Percentiles rank a stretch among this genome's conserved stretches.
Evolutionary conservation across 2,329 filamentous ascomycete genomes (phyloP).

Genomic region (Diaporthe vexans): DNA sequence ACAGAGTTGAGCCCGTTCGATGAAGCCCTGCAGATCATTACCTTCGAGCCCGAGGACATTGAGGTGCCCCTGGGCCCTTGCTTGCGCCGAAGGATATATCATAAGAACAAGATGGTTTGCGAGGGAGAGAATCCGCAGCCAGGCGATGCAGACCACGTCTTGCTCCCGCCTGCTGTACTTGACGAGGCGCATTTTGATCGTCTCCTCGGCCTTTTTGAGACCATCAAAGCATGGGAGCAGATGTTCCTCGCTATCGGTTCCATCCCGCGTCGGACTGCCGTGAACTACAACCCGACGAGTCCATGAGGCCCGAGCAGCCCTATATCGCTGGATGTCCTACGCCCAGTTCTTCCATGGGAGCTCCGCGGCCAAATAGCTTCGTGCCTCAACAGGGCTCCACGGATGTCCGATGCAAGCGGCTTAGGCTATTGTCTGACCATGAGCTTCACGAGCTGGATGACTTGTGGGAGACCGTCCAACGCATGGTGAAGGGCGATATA

Average conservation of each 20-base stretch:
- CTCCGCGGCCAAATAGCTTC: conserved; percentile 47
- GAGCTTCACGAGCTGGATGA: conserved; percentile 62
- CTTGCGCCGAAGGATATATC: conserved; percentile 55
- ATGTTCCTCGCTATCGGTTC: conserved; percentile 55
- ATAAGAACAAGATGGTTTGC: conserved; percentile 55
- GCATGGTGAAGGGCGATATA: conserved; percentile 60
- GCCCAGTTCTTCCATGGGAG: conserved; percentile 66
- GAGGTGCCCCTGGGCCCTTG: conserved; percentile 51
- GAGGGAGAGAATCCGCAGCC: conserved; percentile 23
- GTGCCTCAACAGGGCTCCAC: conserved; percentile 40
- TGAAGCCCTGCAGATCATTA: conserved; percentile 62
- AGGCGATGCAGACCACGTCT: background rate
- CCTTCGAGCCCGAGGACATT: conserved; percentile 56
- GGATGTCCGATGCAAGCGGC: conserved; percentile 58
- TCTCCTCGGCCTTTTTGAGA: conserved; percentile 51
- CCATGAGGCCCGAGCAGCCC: conserved; percentile 60
- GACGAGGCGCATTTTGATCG: conserved; percentile 46
- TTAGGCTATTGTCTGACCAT: conserved; percentile 59
- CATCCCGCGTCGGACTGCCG: conserved; percentile 60
- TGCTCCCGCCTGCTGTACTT: conserved; percentile 41
- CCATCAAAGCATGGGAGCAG: conserved; percentile 56
- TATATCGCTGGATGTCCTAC: conserved; percentile 70
- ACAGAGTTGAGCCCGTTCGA: conserved; percentile 60
- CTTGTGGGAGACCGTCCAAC: conserved; percentile 59
- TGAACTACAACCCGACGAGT: conserved; percentile 58